Evolutionary conservation across 345 rosid species (phyloP).

Genomic region (Tarenaya hassleriana): DNA sequence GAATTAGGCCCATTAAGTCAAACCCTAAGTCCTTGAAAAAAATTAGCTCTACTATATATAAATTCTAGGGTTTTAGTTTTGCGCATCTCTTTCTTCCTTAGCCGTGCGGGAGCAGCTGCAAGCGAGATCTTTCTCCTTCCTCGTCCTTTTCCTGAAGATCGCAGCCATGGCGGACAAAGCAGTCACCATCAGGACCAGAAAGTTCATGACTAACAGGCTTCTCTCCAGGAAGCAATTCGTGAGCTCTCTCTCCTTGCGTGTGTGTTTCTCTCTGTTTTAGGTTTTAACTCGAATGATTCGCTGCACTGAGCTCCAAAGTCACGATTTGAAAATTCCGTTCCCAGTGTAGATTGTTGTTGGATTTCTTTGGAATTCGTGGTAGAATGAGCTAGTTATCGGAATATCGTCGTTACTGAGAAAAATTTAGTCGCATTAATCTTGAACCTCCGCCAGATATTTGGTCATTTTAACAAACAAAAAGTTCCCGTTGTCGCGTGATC

Average conservation of each 20-base stretch:
- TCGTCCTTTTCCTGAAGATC: background rate
- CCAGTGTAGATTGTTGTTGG: no score
- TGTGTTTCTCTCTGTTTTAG: background rate
- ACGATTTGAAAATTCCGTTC: no score
- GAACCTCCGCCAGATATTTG: no score
- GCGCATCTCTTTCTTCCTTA: background rate
- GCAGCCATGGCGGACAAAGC: constrained; percentile 81
- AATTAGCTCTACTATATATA: constrained; percentile 5
- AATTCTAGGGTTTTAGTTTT: constrained; percentile 9
- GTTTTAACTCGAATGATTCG: no score
- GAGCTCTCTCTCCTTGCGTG: constrained; percentile 22
- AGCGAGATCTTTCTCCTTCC: constrained; percentile 21
- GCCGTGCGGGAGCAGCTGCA: constrained; percentile 30
- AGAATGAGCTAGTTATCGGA: no score
- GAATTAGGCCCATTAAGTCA: no score
- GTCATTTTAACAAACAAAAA: no score
- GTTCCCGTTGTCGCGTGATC: background rate
- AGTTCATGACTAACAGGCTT: constrained; percentile 97
- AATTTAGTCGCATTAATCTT: no score
- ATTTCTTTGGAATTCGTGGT: no score
- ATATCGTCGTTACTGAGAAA: no score
- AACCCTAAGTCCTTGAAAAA: no score
- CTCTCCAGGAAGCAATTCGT: constrained; percentile 99
- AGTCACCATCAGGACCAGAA: constrained; percentile 77
- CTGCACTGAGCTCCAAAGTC: no score